Evolutionary conservation across 176 grass and related monocot species (phyloP), one percentile per base, ranked within the genome.

Genomic region (Bothriochloa decipiens): DNA sequence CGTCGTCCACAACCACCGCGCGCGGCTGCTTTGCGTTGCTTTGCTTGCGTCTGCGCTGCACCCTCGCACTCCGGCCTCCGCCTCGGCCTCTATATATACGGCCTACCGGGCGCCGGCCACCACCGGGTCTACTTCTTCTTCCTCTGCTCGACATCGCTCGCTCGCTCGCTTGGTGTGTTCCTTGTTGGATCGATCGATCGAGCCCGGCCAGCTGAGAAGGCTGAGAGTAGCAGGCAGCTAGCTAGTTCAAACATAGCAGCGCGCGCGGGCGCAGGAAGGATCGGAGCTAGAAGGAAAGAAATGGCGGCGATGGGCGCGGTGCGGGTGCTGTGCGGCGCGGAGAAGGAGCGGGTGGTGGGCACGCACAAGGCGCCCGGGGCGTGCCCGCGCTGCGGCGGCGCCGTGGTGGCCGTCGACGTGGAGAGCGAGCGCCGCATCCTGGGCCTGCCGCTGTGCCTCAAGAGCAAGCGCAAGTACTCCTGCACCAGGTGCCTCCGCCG

Each of bases 391-490:
- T 98, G 95, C 85, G 87, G 89, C 13, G 92, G 95, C 1, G 74
- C 74, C 5, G 92, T 98, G 84, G 81, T 90, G 55, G 92, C 93
- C 0, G 90, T 85, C 8, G 91, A 98, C 78, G 85, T 98, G 4
- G 89, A 98, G 87, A 88, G 37, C 39, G 79, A 81, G 43, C 83
- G 91, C 11, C 86, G 87, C 55, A 43, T 98, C 82, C 83, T 89
- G 3, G 93, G 92, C 89, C 91, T 98, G 4, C 92, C 92, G 14
- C 80, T 98, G 15, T 95, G 91, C 86, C 11, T 88, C 76, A 91
- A 90, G 92, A 95, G 18, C 76, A 98, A 91, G 87, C 87, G 91
- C 81, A 93, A 86, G 67, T 98, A 86, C 89, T 90, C 91, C 68
- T 98, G 95, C 88, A 72, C 74, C 69, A 35, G 67, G 27, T 98